A percentile compares a stretch with the other conserved stretches of the same genome.
Conservation (phyloP, 108 stramenopile species). For the Asterionellopsis glacialis region DNA sequence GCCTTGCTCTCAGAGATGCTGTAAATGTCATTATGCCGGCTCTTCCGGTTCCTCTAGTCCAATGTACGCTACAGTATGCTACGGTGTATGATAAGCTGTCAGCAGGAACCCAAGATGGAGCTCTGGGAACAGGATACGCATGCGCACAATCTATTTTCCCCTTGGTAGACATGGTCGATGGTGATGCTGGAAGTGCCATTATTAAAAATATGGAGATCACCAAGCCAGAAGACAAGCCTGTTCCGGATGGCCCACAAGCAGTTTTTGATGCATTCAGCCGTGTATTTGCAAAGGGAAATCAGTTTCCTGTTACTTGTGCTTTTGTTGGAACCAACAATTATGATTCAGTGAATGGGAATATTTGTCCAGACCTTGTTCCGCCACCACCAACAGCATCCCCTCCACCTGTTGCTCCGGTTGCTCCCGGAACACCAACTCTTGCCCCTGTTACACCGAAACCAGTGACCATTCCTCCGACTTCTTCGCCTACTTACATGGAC, state of each 20-base stretch:
- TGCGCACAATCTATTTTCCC: constrained; percentile 33
- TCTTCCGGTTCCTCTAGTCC: constrained; percentile 36
- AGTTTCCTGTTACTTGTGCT: constrained; percentile 23
- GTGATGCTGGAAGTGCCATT: constrained; percentile 18
- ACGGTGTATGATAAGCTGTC: constrained; percentile 17
- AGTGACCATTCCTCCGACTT: not conserved
- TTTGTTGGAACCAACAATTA: constrained; percentile 23
- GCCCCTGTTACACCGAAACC: constrained; percentile 1
- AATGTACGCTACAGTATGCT: constrained; percentile 40
- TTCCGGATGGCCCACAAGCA: constrained; percentile 16
- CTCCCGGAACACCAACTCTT: constrained; percentile 3
- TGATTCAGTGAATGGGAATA: constrained; percentile 9
- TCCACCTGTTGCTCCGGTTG: constrained; percentile 1
- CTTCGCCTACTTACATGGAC: not conserved
- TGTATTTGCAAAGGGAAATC: constrained; percentile 6
- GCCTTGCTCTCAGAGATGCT: constrained; percentile 9
- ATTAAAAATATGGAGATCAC: constrained; percentile 16
- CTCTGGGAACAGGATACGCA: constrained; percentile 26
- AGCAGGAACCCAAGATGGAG: constrained; percentile 13
- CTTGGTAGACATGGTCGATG: constrained; percentile 10
- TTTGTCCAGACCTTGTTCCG: constrained; percentile 16
- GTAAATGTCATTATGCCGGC: constrained; percentile 18
- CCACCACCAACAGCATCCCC: not conserved
- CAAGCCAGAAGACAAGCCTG: constrained; percentile 12
- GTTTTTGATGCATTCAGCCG: constrained; percentile 29